A percentile compares a stretch with the other conserved stretches of the same genome.
Conservation (phyloP, 306 rosid species). For the Crotalaria pallida region DNA sequence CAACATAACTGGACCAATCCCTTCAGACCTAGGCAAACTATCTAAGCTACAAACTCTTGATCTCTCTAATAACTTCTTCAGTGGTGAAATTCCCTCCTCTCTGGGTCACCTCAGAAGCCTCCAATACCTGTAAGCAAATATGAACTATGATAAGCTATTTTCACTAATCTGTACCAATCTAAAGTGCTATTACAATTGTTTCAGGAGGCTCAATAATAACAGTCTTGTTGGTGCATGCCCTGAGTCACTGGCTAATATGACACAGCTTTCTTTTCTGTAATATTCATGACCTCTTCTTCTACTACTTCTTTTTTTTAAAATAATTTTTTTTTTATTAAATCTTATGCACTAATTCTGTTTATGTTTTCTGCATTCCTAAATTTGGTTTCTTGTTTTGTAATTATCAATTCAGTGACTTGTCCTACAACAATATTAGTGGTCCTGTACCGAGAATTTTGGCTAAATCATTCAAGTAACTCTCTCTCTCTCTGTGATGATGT, state of each 20-base stretch:
- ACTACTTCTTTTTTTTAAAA: too few species aligned
- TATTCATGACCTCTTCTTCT: constrained; percentile 28
- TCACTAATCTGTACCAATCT: neutral
- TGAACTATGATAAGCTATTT: constrained; percentile 9
- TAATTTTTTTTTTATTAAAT: constrained; percentile 18
- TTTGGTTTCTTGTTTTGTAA: constrained; percentile 26
- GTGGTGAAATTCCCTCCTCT: constrained; percentile 63
- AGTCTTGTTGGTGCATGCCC: constrained; percentile 75
- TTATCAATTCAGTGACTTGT: constrained; percentile 64
- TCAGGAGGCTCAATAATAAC: constrained; percentile 94
- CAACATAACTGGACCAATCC: constrained; percentile 77
- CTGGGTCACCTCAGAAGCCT: constrained; percentile 68
- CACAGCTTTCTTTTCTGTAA: constrained; percentile 87
- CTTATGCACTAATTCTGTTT: constrained; percentile 3
- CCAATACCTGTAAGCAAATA: constrained; percentile 69
- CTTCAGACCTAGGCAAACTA: constrained; percentile 69
- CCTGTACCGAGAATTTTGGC: constrained; percentile 88
- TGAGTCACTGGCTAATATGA: constrained; percentile 76
- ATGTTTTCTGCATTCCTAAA: constrained; percentile 17
- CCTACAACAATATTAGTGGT: constrained; percentile 83
- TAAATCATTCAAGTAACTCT: constrained; percentile 76
- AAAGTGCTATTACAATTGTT: constrained; percentile 17
- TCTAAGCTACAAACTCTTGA: constrained; percentile 88
- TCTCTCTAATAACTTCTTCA: constrained; percentile 74
- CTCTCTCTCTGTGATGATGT: neutral